phyloP scores from a whole-genome alignment of 1,139 yeast genomes.

The Saccharomyces hybrid region DNA sequence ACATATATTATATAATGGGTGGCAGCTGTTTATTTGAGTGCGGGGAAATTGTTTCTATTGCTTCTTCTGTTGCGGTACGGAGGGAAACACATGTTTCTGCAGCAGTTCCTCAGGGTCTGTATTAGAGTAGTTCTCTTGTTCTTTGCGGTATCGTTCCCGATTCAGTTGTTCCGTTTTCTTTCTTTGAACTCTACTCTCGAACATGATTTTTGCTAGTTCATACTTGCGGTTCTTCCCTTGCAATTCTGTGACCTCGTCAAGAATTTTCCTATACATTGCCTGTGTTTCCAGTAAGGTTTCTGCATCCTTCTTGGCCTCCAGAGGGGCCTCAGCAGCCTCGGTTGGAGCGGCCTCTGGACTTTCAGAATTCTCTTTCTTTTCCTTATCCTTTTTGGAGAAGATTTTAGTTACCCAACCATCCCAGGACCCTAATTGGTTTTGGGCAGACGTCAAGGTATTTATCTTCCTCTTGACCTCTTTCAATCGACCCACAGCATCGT shows the following conservation, averaged over 20 bases:
- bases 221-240: slow-evolving; percentile 38
- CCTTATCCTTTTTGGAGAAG: slow-evolving; percentile 25
- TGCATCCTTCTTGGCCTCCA: not conserved
- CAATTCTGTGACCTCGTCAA: slow-evolving; percentile 22
- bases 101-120: slow-evolving; percentile 37
- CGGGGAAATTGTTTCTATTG: not conserved
- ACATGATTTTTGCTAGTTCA: slow-evolving; percentile 46
- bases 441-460: slow-evolving; percentile 15
- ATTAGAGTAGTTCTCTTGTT: slow-evolving; percentile 26
- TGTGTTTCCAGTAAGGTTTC: slow-evolving; percentile 12
- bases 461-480: slow-evolving; percentile 38
- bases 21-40: not conserved
- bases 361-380: slow-evolving; percentile 14
- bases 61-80: slow-evolving; percentile 37
- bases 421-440: slow-evolving; percentile 24
- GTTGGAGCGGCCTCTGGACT: slow-evolving; percentile 16
- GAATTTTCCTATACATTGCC: slow-evolving; percentile 26
- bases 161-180: slow-evolving; percentile 35
- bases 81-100: slow-evolving; percentile 46
- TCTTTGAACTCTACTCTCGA: slow-evolving; percentile 42
- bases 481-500: slow-evolving; percentile 36
- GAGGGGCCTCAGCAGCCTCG: not conserved
- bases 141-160: slow-evolving; percentile 25
- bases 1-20: not conserved
- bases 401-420: slow-evolving; percentile 31